Evolutionary conservation across 1,139 yeast genomes (phyloP), one percentile per base, ranked within the genome.

Genomic region (Casaregolazyma lundiana): DNA sequence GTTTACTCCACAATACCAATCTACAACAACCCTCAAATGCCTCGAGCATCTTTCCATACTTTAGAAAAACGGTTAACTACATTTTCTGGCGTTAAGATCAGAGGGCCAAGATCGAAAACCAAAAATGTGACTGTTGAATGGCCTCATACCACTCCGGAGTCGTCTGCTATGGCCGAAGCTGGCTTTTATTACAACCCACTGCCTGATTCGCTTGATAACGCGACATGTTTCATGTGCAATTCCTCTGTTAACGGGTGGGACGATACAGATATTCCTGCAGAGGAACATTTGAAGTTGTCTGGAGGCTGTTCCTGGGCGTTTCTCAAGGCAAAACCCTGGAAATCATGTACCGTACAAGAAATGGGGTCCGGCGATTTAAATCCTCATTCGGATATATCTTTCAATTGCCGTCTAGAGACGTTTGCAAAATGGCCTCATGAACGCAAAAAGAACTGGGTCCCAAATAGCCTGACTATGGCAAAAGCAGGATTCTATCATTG

Each of bases 161-260:
- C 61, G 4, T 52, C 51, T 13, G 50, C 57, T 18, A 65, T 83
- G 70, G 86, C 88, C 0, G 73, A 72, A 36, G 71, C 78, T 20
- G 96, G 96, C 0, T 86, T 87, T 64, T 80, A 73, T 58, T 85
- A 73, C 63, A 72, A 78, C 11, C 95, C 95, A 2, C 46, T 55
- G 7, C 45, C 55, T 8, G 55, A 52, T 2, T 54, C 58, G 11
- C 55, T 47, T 2, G 73, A 82, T 56, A 75, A 84, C 49, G 80
- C 81, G 6, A 70, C 79, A 1, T 88, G 96, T 60, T 75, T 72
- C 42, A 70, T 74, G 57, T 88, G 96, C 61, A 68, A 72, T 19
- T 57, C 58, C 38, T 57, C 67, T 3, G 54, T 69, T 22, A 64
- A 62, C 37, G 69, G 67, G 16, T 69, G 73, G 73, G 67, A 64